Conservation (phyloP, 78 protist genomes). For the Dictyostelium capitatum region DNA sequence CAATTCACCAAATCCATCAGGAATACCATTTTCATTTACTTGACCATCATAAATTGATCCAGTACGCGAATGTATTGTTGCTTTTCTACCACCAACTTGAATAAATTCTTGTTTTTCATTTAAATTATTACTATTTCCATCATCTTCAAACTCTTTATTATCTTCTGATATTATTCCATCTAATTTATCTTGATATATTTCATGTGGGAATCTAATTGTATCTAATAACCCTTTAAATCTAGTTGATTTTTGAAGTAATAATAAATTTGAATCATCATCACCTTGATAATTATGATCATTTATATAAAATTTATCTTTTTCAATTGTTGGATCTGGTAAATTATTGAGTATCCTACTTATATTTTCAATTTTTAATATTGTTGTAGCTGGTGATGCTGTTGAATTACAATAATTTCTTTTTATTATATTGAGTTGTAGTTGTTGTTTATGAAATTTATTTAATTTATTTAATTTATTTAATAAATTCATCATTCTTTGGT, state of each 20-base stretch:
- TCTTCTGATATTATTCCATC: neutral
- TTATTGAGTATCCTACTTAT: neutral
- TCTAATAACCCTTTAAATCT: neutral
- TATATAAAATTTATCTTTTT: neutral
- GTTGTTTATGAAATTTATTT: no score
- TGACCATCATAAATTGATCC: constrained; percentile 52
- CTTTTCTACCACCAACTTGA: neutral
- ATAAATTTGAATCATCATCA: neutral
- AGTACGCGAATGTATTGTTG: constrained; percentile 1
- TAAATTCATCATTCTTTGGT: no score
- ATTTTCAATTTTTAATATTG: no score
- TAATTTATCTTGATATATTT: neutral
- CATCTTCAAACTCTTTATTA: neutral
- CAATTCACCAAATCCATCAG: constrained; percentile 66
- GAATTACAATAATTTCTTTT: no score
- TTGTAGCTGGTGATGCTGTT: no score
- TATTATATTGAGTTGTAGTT: no score
- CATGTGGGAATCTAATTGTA: neutral
- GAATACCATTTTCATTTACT: constrained; percentile 29
- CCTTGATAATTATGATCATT: neutral
- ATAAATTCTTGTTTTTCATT: neutral
- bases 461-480: no score
- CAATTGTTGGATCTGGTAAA: constrained; percentile 19
- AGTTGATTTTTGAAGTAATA: neutral
- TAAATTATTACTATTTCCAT: no score